These are phyloP conservation scores for Arachnopeziza araneosa DNA, from an alignment of 2,329 filamentous ascomycete species.

Conservation along the genomic window DNA sequence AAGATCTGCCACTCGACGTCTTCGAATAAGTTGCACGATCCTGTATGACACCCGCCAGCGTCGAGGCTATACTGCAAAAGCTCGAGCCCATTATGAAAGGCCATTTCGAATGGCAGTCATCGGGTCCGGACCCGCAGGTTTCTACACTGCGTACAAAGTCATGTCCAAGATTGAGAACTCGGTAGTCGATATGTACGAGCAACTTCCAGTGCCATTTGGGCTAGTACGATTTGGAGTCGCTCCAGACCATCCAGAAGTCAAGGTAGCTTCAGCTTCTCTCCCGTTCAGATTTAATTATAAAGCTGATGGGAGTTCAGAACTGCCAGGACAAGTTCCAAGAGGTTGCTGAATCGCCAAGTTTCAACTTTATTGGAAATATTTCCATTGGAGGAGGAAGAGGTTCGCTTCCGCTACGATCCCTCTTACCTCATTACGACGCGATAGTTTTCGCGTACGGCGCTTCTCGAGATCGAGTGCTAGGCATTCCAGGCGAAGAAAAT, in stretches of 20 bases:
- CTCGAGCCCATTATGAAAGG: constrained; percentile 29
- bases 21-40: neutral
- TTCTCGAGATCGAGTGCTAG: constrained; percentile 72
- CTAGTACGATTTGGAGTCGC: constrained; percentile 91
- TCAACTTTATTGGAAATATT: constrained; percentile 89
- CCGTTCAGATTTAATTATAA: constrained; percentile 2
- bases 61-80: constrained; percentile 22
- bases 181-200: constrained; percentile 92
- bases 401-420: constrained; percentile 57
- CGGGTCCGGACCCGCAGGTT: constrained; percentile 91
- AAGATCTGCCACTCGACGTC: constrained; percentile 6
- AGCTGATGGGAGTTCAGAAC: constrained; percentile 52
- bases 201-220: constrained; percentile 86
- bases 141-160: constrained; percentile 85
- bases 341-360: constrained; percentile 73
- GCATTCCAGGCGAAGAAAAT: constrained; percentile 70
- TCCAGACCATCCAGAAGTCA: constrained; percentile 98
- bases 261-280: constrained; percentile 53
- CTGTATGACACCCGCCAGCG: constrained; percentile 5
- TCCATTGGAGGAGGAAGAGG: constrained; percentile 57
- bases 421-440: constrained; percentile 84
- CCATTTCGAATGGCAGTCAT: constrained; percentile 79
- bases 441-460: constrained; percentile 92
- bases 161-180: constrained; percentile 69
- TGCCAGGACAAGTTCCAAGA: constrained; percentile 92